Evolutionary conservation across 1,139 yeast species (phyloP).

Genomic region (Scheffersomyces parashehatae): DNA sequence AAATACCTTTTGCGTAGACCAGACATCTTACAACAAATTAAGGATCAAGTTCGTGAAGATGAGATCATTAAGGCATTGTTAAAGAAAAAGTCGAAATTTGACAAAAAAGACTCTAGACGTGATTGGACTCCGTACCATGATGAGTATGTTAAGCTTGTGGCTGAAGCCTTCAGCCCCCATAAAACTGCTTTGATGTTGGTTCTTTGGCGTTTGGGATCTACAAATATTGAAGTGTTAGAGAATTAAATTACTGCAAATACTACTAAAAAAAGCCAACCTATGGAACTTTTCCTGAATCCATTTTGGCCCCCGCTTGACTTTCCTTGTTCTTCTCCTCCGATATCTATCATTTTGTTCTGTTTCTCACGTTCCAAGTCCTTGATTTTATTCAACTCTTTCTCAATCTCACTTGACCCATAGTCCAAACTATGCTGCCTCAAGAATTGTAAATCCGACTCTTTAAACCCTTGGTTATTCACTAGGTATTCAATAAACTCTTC

Average conservation of each 20-base stretch:
- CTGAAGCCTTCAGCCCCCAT: slow-evolving; percentile 64
- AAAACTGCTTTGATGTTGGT: slow-evolving; percentile 68
- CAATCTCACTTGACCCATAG: slow-evolving; percentile 40
- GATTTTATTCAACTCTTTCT: slow-evolving; percentile 34
- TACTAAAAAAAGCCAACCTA: background rate
- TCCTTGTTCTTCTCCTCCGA: slow-evolving; percentile 33
- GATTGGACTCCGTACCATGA: slow-evolving; percentile 67
- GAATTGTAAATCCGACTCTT: slow-evolving; percentile 27
- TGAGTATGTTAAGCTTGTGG: slow-evolving; percentile 54
- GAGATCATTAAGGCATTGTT: slow-evolving; percentile 31
- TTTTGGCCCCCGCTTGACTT: background rate
- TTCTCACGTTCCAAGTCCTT: slow-evolving; percentile 14
- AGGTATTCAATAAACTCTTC: slow-evolving; percentile 31
- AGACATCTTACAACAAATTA: slow-evolving; percentile 43
- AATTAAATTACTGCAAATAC: slow-evolving; percentile 8
- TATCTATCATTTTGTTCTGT: slow-evolving; percentile 23
- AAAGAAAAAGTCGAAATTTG: slow-evolving; percentile 39
- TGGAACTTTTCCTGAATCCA: background rate
- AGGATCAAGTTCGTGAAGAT: slow-evolving; percentile 27
- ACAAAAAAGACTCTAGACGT: slow-evolving; percentile 41
- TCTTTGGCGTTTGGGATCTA: slow-evolving; percentile 69
- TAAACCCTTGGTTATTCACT: slow-evolving; percentile 32
- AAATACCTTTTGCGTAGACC: slow-evolving; percentile 61
- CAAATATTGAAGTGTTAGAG: slow-evolving; percentile 54
- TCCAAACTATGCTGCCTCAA: slow-evolving; percentile 27